Evolutionary conservation across 2,329 filamentous ascomycete genomes (phyloP).

Genomic region (Zalaria sp.): DNA sequence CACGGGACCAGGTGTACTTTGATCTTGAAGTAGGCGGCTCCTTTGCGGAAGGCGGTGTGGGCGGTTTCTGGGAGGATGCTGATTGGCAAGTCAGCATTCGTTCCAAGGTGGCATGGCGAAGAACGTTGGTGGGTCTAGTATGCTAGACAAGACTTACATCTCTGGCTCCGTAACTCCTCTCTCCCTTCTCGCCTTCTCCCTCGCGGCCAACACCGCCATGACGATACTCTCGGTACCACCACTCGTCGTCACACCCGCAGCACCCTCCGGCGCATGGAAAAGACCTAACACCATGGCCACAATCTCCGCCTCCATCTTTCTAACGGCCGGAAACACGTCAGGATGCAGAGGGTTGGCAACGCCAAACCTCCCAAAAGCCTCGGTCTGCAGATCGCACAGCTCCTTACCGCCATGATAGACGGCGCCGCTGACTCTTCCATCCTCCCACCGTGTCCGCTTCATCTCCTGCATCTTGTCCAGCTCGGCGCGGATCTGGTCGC

Average conservation of each 20-base stretch:
- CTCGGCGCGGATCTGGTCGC: slow-evolving; percentile 67
- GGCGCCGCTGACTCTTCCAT: slow-evolving; percentile 83
- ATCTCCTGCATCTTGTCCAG: slow-evolving; percentile 65
- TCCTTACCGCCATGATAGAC: slow-evolving; percentile 89
- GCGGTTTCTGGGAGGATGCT: slow-evolving; percentile 90
- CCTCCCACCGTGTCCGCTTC: slow-evolving; percentile 95
- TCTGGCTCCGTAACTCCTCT: slow-evolving; percentile 83
- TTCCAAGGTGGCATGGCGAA: background rate
- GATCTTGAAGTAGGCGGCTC: slow-evolving; percentile 91
- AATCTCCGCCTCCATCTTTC: slow-evolving; percentile 98
- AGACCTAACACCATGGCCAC: slow-evolving; percentile 73
- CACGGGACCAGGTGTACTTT: slow-evolving; percentile 81
- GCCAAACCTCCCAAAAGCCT: slow-evolving; percentile 87
- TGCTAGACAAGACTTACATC: slow-evolving; percentile 47
- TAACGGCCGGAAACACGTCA: slow-evolving; percentile 91
- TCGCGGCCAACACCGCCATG: slow-evolving; percentile 82
- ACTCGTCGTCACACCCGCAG: slow-evolving; percentile 77
- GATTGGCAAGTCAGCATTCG: slow-evolving; percentile 2
- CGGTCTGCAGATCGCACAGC: slow-evolving; percentile 70
- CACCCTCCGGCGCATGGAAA: slow-evolving; percentile 78
- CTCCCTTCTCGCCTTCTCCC: slow-evolving; percentile 78
- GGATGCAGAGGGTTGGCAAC: slow-evolving; percentile 95
- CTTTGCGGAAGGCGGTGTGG: slow-evolving; percentile 94
- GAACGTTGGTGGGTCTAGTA: background rate
- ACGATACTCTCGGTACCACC: slow-evolving; percentile 94